Conservation (phyloP, 1,139 yeast genomes). For the Geotrichum histeridarum region DNA sequence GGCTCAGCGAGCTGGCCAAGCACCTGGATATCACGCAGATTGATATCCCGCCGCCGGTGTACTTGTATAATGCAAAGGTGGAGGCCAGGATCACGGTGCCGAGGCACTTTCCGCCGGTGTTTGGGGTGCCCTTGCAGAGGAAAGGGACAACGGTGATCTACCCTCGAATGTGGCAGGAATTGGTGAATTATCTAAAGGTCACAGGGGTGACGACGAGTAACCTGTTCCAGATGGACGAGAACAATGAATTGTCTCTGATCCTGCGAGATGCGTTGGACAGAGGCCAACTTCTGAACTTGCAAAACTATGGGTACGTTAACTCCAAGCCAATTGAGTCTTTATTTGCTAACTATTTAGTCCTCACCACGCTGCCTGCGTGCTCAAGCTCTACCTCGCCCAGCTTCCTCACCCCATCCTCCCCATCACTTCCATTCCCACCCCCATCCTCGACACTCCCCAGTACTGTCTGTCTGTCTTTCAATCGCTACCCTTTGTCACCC, state of each 20-base stretch:
- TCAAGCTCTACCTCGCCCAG: constrained; percentile 16
- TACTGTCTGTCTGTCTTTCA: constrained; percentile 11
- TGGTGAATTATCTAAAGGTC: constrained; percentile 26
- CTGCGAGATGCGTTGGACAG: constrained; percentile 39
- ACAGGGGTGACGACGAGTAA: constrained; percentile 23
- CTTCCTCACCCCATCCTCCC: constrained; percentile 17
- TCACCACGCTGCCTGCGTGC: constrained; percentile 12
- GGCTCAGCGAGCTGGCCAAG: constrained; percentile 58
- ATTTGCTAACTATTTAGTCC: constrained; percentile 24
- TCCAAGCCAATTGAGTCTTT: too few relatives aligned
- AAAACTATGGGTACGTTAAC: constrained; percentile 29
- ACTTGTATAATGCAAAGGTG: constrained; percentile 46
- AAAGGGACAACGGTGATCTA: constrained; percentile 16
- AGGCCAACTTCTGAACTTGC: constrained; percentile 36
- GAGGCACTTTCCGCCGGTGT: constrained; percentile 33
- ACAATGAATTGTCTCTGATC: constrained; percentile 28
- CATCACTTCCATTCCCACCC: constrained; percentile 9
- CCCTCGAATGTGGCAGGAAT: constrained; percentile 35
- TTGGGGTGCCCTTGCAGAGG: constrained; percentile 33
- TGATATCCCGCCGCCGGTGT: constrained; percentile 71
- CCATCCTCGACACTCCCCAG: constrained; percentile 7
- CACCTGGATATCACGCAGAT: constrained; percentile 68
- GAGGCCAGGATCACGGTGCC: constrained; percentile 36
- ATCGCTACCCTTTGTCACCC: constrained; percentile 15
- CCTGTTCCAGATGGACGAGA: constrained; percentile 21